Evolutionary conservation across 73 alveolate species (phyloP).

Genomic region (Tetrahymena thermophila): DNA sequence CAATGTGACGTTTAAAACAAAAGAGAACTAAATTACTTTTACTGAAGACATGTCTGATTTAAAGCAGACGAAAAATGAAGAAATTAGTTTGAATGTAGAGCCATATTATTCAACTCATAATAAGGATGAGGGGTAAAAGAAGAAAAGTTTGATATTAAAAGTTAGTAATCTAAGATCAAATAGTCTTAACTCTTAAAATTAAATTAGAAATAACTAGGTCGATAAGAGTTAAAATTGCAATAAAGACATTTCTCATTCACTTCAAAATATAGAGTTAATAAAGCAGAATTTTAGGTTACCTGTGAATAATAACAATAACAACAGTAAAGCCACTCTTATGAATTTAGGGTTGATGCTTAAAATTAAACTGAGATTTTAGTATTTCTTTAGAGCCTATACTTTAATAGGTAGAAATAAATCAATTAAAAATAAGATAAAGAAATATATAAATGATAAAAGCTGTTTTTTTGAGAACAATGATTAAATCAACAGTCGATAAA

Average conservation of each 20-base stretch:
- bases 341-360: neutral
- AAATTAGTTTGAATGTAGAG: neutral
- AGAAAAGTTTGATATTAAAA: too few relatives aligned
- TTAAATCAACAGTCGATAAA: too few relatives aligned
- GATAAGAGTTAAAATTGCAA: too few relatives aligned
- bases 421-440: too few relatives aligned
- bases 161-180: neutral
- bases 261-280: neutral
- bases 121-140: neutral
- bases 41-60: neutral
- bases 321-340: too few relatives aligned
- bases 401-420: neutral
- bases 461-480: neutral
- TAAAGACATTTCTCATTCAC: neutral
- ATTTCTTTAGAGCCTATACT: neutral
- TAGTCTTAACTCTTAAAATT: too few relatives aligned
- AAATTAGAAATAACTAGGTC: too few relatives aligned
- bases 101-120: too few relatives aligned
- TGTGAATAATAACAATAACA: too few relatives aligned
- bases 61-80: neutral
- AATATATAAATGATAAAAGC: neutral
- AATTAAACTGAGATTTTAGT: neutral
- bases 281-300: neutral
- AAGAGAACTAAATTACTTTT: neutral
- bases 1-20: too few relatives aligned